Evolutionary conservation across 768 basidiomycete genomes (phyloP), one percentile per base, ranked within the genome.

Genomic region (Boletus vinaceobasis): DNA sequence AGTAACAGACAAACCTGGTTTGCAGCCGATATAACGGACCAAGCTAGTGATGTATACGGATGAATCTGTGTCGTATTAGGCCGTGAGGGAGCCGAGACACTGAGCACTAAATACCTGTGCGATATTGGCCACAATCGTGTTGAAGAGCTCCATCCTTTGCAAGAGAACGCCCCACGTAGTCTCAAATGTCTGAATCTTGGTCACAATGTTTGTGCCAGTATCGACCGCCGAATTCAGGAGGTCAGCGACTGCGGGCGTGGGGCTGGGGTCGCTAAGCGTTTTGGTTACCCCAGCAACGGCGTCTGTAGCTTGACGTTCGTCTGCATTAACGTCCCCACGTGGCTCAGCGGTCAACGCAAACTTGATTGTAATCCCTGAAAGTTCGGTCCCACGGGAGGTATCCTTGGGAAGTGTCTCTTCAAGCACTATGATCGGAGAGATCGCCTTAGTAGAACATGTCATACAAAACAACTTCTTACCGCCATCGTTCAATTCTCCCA

Each of bases 11-110:
- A 10, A 7, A 62, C 63, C 52, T 62, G 42, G n/a, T 52, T 62
- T 9, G 60, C 53, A 49, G 63, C 60, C 7, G 60, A 65, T 43
- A 65, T 56, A 5, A 65, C 63, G 13, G 63, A 64, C 53, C 56
- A 64, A 13, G 63, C 60, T n/a, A 64, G 29, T 4, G 60, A 59
- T 1, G 52, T 31, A 15, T 59, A 64, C 1, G 63, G 63, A 14
- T 64, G 57, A 48, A 64, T 44, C 63, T 64, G 32, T 23, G 21
- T 3, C 23, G 26, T 15, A 11, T 42, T 61, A 59, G 50, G 36
- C 26, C 10, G 21, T 14, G 19, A 46, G 2, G 11, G 13, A 15
- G 7, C 13, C n/a, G 3, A 42, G 23, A 26, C 17, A 2, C 1
- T 14, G 21, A 33, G 43, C 1, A 35, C 9, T 6, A 44, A 0